These are phyloP conservation scores for Blyttiomyces sp. DNA, from an alignment of 371 early-diverging fungal species.

Conservation along the genomic window DNA sequence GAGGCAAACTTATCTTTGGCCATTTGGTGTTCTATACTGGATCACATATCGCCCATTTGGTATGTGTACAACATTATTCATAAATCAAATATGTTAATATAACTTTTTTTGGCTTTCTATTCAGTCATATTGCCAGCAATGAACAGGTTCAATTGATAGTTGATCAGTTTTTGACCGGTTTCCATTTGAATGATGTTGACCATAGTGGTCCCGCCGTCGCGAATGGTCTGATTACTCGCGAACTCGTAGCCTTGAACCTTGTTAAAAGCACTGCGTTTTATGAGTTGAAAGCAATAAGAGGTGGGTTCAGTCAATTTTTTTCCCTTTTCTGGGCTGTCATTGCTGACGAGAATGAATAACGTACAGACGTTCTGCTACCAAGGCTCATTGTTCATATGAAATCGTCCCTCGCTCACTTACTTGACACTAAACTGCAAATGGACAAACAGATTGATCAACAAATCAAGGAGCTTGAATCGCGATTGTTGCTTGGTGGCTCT, in stretches of 20 bases:
- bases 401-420: background rate
- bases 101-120: background rate
- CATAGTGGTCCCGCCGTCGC: background rate
- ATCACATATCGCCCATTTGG: slow-evolving; percentile 28
- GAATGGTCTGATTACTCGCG: background rate
- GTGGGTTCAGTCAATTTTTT: background rate
- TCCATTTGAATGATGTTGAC: too few relatives aligned
- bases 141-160: slow-evolving; percentile 7
- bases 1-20: slow-evolving; percentile 4
- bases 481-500: too few relatives aligned
- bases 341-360: background rate
- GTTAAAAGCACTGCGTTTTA: slow-evolving; percentile 12
- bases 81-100: too few relatives aligned
- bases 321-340: background rate
- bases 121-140: slow-evolving; percentile 10
- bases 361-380: slow-evolving; percentile 1
- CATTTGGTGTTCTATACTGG: slow-evolving; percentile 13
- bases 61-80: too few relatives aligned
- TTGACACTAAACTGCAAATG: too few relatives aligned
- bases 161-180: background rate
- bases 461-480: too few relatives aligned
- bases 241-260: too few relatives aligned
- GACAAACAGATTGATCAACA: too few relatives aligned
- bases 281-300: too few relatives aligned
- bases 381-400: background rate